Conservation (phyloP, 2,329 filamentous ascomycete species). For the Pseudogymnoascus sp. region DNA sequence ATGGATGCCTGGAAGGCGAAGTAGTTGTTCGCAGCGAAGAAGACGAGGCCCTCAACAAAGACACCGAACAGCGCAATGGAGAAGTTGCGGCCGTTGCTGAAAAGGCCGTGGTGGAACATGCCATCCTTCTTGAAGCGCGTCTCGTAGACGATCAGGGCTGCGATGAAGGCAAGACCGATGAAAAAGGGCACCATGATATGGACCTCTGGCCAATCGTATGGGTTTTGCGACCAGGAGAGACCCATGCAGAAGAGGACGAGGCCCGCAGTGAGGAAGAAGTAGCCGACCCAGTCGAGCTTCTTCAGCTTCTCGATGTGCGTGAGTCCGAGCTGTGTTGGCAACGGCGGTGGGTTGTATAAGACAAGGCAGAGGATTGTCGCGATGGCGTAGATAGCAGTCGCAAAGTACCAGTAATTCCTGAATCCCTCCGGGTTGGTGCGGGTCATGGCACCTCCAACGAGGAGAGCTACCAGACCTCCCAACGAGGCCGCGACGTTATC, state of each 20-base stretch:
- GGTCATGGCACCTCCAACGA: constrained; percentile 31
- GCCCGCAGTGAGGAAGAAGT: constrained; percentile 29
- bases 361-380: constrained; percentile 25
- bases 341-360: constrained; percentile 30
- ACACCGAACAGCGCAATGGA: constrained; percentile 30
- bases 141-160: constrained; percentile 30
- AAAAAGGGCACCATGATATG: constrained; percentile 32
- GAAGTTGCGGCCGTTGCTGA: constrained; percentile 31
- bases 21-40: constrained; percentile 37
- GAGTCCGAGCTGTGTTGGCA: constrained; percentile 23
- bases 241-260: constrained; percentile 34
- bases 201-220: constrained; percentile 32
- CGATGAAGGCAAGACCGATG: constrained; percentile 25
- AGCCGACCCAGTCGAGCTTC: constrained; percentile 35
- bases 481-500: constrained; percentile 27
- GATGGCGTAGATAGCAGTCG: constrained; percentile 25
- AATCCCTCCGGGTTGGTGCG: constrained; percentile 27
- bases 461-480: constrained; percentile 28
- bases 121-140: constrained; percentile 31
- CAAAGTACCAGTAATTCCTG: constrained; percentile 32
- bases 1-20: constrained; percentile 34
- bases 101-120: constrained; percentile 36
- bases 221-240: constrained; percentile 34
- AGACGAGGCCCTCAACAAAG: constrained; percentile 33
- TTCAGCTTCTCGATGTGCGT: constrained; percentile 28